These are phyloP conservation scores for Penicillium maclennaniae DNA, from an alignment of 495 filamentous ascomycete genomes.

Conservation along the genomic window DNA sequence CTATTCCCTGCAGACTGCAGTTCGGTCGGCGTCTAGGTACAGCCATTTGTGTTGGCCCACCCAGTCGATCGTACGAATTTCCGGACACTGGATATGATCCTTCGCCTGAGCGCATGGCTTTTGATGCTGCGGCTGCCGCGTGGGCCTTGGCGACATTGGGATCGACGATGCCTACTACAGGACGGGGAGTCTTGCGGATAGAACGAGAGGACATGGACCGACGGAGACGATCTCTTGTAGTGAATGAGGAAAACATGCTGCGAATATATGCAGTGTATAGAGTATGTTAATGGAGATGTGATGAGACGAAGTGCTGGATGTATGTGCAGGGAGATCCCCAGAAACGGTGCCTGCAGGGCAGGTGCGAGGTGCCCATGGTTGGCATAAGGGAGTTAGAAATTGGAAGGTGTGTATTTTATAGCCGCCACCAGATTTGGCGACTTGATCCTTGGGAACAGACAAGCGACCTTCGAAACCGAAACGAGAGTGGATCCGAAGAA, in stretches of 20 bases:
- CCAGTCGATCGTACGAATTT: constrained; percentile 29
- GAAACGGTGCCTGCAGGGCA: neutral
- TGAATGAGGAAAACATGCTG: constrained; percentile 30
- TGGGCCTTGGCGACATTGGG: constrained; percentile 47
- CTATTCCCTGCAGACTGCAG: constrained; percentile 11
- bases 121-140: constrained; percentile 64
- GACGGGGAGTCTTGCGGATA: constrained; percentile 36
- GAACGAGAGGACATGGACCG: constrained; percentile 64
- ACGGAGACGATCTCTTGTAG: constrained; percentile 44
- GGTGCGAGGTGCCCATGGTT: neutral
- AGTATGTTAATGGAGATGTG: constrained; percentile 15
- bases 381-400: no score
- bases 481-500: neutral
- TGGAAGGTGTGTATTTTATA: neutral
- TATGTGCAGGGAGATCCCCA: neutral
- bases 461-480: neutral
- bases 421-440: neutral
- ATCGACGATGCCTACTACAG: constrained; percentile 3
- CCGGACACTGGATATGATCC: constrained; percentile 32
- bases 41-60: constrained; percentile 38
- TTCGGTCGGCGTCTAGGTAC: constrained; percentile 28
- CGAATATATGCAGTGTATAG: constrained; percentile 22
- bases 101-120: constrained; percentile 59
- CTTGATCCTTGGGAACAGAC: neutral
- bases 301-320: neutral